phyloP scores from a whole-genome alignment of 257 asterid species.

The Penstemon eatonii region DNA sequence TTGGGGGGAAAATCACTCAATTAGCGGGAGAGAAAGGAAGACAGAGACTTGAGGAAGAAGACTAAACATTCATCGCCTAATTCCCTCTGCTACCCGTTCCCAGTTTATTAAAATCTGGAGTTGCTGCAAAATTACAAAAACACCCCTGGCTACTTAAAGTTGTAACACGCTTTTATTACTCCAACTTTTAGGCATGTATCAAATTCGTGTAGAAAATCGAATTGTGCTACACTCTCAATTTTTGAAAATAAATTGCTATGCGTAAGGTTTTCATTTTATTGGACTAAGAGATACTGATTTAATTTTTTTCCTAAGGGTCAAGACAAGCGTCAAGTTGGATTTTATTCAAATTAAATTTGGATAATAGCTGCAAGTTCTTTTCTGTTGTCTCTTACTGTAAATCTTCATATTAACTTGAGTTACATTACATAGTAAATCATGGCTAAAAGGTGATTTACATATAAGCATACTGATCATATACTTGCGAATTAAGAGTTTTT shows the following conservation, averaged over 20 bases:
- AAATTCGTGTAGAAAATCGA: neutral
- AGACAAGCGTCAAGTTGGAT: neutral
- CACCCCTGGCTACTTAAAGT: too few species aligned
- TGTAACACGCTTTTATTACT: too few species aligned
- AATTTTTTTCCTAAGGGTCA: neutral
- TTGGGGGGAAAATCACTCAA: too few species aligned
- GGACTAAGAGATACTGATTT: neutral
- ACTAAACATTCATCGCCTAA: too few species aligned
- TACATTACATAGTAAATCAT: conserved; percentile 4
- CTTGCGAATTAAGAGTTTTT: neutral
- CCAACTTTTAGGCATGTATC: too few species aligned
- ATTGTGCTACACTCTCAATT: neutral
- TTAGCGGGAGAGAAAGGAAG: too few species aligned
- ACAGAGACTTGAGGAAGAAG: too few species aligned
- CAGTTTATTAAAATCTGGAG: too few species aligned
- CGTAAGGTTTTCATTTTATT: neutral
- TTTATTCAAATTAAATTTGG: neutral
- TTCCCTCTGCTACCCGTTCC: too few species aligned
- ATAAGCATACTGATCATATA: neutral
- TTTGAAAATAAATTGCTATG: neutral
- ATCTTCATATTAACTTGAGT: conserved; percentile 4
- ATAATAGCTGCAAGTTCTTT: neutral
- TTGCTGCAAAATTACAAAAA: too few species aligned
- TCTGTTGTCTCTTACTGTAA: neutral
- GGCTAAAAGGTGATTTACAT: neutral